Base-by-base conservation (phyloP, 192 early-diverging fungal species). In the Rhizophagus sp. region DNA sequence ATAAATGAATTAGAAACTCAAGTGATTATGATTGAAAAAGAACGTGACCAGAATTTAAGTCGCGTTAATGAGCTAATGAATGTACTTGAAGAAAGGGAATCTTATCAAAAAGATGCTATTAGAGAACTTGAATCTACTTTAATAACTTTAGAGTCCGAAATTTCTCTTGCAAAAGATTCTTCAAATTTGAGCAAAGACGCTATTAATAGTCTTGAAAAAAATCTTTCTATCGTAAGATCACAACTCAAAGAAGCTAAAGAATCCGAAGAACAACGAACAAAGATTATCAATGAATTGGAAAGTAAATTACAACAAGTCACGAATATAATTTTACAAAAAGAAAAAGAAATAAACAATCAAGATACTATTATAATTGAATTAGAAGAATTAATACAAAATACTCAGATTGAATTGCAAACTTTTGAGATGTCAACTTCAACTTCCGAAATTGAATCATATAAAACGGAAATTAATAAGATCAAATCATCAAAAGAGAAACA, bases 51-150 rank as follows among this genome's bases (percentile, higher is more conserved):
- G n/a, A 57, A 62, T 3, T 2, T 22, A 4, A 27, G 49, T 49
- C 78, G 50, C 19, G 68, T 70, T 33, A n/a, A 50, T 39, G 78
- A 79, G 62, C 36, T 79, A 25, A 62, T 19, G 44, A 41, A 34
- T n/a, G 33, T 24, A 7, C 78, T 79, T 61, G 30, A 78, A 67
- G 64, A 78, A 50, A 67, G 30, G 49, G 63, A 78, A 49, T 11
- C 64, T 67, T 44, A 50, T n/a, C 76, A 78, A 47, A 68, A 67
- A 67, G 76, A 78, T 36, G 64, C 76, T 1, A 36, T 78, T 27
- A 36, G 27, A 44, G 65, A 19, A n/a, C 47, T 78, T 27, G 76
- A 78, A 67, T 67, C 62, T 67, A 68, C 44, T 9, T 61, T 78
- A 30, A 50, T 49, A 1, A 61, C 33, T 78, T 67, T 78, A n/a